Percentiles rank a stretch among this genome's conserved stretches.
These are phyloP conservation scores for Oryza glumipatula DNA, from an alignment of 176 grass and related monocot genomes.

Conservation along the genomic window DNA sequence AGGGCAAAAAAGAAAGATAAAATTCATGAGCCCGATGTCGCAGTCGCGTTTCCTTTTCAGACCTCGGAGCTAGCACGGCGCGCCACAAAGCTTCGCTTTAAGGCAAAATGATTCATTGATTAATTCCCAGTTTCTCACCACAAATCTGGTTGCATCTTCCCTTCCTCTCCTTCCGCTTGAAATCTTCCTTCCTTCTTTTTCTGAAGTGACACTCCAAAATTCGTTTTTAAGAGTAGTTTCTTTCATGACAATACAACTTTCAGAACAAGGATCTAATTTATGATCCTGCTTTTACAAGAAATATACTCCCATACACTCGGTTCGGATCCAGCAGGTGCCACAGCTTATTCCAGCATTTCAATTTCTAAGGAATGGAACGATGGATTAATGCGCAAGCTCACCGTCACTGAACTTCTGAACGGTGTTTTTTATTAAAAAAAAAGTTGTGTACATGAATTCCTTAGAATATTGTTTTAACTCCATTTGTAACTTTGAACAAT, in stretches of 20 bases:
- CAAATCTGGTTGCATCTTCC: not conserved
- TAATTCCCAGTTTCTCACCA: not conserved
- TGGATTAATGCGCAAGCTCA: no score
- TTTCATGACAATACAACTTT: not conserved
- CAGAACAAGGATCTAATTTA: no score
- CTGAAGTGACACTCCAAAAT: not conserved
- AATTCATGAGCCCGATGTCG: not conserved
- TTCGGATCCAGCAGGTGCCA: not conserved
- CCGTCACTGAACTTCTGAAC: no score
- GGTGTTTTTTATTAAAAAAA: no score
- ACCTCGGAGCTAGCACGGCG: not conserved
- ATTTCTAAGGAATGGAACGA: not conserved
- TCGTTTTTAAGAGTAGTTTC: not conserved
- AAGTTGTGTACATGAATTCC: no score
- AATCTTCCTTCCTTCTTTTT: not conserved
- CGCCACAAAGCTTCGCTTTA: not conserved
- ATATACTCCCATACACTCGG: not conserved
- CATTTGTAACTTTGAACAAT: no score
- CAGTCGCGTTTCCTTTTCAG: constrained; percentile 19
- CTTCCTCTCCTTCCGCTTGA: not conserved
- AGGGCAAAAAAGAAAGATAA: no score
- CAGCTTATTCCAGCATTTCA: not conserved
- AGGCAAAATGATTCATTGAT: not conserved
- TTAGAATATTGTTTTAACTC: no score
- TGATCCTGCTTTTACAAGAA: no score